Conservation (phyloP, 768 basidiomycete genomes). For the Podaxis carcinomalis region DNA sequence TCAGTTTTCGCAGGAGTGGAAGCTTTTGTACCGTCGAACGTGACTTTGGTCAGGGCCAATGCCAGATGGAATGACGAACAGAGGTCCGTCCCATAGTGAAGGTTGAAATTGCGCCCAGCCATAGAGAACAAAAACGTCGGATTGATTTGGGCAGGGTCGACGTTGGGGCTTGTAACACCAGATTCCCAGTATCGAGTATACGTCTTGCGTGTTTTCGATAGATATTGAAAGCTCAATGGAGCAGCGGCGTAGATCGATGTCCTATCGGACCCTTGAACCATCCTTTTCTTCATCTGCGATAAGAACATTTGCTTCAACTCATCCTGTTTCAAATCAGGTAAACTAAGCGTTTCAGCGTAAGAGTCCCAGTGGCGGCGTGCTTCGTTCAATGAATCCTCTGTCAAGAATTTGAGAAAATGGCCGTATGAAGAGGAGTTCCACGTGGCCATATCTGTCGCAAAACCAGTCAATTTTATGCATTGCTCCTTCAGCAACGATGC, state of each 20-base stretch:
- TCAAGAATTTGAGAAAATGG: constrained; percentile 31
- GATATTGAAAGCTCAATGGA: constrained; percentile 22
- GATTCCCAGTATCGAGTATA: constrained; percentile 36
- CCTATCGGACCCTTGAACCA: neutral
- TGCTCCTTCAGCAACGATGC: constrained; percentile 31
- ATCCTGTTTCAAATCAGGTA: constrained; percentile 16
- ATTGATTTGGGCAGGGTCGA: constrained; percentile 27
- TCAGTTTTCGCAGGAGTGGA: constrained; percentile 11
- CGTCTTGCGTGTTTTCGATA: constrained; percentile 15
- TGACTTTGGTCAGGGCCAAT: constrained; percentile 18
- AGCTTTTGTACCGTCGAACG: constrained; percentile 11
- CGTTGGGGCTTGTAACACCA: constrained; percentile 30
- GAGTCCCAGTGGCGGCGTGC: constrained; percentile 37
- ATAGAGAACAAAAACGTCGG: constrained; percentile 42
- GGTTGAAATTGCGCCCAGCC: constrained; percentile 30
- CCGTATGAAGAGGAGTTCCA: constrained; percentile 41
- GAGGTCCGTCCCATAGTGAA: constrained; percentile 44
- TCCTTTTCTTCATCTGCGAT: neutral
- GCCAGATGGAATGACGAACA: constrained; percentile 38
- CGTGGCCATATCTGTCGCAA: constrained; percentile 25
- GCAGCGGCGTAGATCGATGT: constrained; percentile 31
- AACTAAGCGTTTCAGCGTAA: constrained; percentile 25
- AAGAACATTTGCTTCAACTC: constrained; percentile 16
- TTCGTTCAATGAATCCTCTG: constrained; percentile 30
- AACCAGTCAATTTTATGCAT: constrained; percentile 31